phyloP scores from a whole-genome alignment of 2,329 filamentous ascomycete genomes.

The Aspergillus spinulosporus region DNA sequence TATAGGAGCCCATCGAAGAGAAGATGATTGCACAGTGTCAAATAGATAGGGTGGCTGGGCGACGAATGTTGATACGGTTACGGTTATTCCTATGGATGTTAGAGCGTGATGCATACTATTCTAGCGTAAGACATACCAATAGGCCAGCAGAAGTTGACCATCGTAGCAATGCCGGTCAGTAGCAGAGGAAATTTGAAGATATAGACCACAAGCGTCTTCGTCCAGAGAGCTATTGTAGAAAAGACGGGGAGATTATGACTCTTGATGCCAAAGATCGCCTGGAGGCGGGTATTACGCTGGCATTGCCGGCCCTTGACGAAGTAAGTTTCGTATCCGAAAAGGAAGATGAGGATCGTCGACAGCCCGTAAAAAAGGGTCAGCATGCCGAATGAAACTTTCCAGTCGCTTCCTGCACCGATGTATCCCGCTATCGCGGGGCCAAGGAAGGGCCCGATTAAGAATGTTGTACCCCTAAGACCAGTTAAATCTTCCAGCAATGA shows the following conservation, averaged over 20 bases:
- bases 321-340: conserved; percentile 39
- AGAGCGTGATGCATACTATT: background rate
- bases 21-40: conserved; percentile 36
- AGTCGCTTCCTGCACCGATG: conserved; percentile 34
- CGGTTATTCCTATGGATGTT: conserved; percentile 32
- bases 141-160: conserved; percentile 42
- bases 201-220: conserved; percentile 25
- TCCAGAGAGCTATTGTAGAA: conserved; percentile 27
- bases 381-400: conserved; percentile 37
- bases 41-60: conserved; percentile 38
- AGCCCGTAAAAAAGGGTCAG: conserved; percentile 38
- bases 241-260: conserved; percentile 32
- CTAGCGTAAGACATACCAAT: conserved; percentile 27
- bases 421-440: conserved; percentile 42
- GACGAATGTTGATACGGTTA: conserved; percentile 37
- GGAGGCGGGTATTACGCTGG: conserved; percentile 19
- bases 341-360: conserved; percentile 36
- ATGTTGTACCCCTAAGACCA: conserved; percentile 34
- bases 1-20: conserved; percentile 39
- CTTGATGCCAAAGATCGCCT: conserved; percentile 34
- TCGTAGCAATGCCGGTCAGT: conserved; percentile 33
- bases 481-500: conserved; percentile 4
- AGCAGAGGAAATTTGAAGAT: conserved; percentile 36
- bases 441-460: conserved; percentile 40
- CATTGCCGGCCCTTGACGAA: conserved; percentile 22